phyloP scores from a whole-genome alignment of 2,329 filamentous ascomycete species.

The Trichophyton mentagrophytes region DNA sequence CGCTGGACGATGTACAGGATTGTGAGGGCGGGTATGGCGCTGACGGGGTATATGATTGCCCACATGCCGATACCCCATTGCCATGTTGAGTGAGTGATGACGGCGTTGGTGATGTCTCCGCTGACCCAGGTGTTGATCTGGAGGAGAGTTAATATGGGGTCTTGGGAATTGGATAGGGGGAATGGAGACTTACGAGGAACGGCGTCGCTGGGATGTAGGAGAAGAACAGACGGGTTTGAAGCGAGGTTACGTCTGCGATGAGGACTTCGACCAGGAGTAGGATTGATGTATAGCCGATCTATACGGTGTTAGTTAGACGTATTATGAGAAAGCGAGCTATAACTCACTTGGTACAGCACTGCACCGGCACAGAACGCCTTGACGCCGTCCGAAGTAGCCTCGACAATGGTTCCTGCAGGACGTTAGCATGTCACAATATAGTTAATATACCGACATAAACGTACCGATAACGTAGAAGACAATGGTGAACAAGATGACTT shows the following conservation, averaged over 20 bases:
- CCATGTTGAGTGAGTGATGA: slow-evolving; percentile 43
- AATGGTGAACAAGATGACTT: slow-evolving; percentile 44
- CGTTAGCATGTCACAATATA: not conserved
- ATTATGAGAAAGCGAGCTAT: not conserved
- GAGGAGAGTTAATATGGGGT: not conserved
- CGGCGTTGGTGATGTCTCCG: slow-evolving; percentile 42
- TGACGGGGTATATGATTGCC: slow-evolving; percentile 47
- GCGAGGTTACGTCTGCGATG: slow-evolving; percentile 51
- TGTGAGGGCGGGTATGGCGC: slow-evolving; percentile 42
- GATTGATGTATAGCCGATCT: slow-evolving; percentile 51
- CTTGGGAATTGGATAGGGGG: not conserved
- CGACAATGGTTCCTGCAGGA: slow-evolving; percentile 40
- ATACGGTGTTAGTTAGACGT: not conserved
- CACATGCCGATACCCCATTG: slow-evolving; percentile 54
- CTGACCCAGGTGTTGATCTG: slow-evolving; percentile 51
- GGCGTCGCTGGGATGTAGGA: slow-evolving; percentile 50
- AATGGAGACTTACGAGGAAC: slow-evolving; percentile 33
- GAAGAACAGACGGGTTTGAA: slow-evolving; percentile 50
- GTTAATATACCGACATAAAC: not conserved
- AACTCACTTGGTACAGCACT: slow-evolving; percentile 41
- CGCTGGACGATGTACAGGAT: slow-evolving; percentile 40
- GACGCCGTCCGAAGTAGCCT: slow-evolving; percentile 40
- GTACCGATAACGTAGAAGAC: slow-evolving; percentile 43
- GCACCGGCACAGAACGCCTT: slow-evolving; percentile 45
- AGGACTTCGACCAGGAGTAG: slow-evolving; percentile 52